Percentiles rank a stretch among this genome's conserved stretches.
These are phyloP conservation scores for Aspergillus fumigatus DNA, from an alignment of 2,329 filamentous ascomycete genomes.

Conservation along the genomic window DNA sequence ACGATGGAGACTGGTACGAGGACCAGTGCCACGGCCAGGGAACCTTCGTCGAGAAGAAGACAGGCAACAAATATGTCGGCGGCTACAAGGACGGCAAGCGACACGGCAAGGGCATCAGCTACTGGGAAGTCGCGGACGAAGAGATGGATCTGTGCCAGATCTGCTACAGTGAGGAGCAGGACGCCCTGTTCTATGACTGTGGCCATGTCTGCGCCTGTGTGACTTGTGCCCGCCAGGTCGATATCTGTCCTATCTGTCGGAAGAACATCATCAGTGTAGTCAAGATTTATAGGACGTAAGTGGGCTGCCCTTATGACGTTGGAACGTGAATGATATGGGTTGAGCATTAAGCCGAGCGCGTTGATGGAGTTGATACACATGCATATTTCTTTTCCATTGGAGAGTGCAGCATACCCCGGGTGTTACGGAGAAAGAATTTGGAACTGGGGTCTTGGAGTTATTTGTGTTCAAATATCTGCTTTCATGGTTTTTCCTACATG, in stretches of 20 bases:
- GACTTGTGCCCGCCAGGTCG: conserved; percentile 55
- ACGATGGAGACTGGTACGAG: conserved; percentile 44
- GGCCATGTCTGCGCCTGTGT: conserved; percentile 60
- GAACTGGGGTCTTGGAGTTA: not conserved
- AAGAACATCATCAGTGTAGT: conserved; percentile 53
- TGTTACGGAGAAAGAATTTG: conserved; percentile 3
- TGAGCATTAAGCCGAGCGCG: not conserved
- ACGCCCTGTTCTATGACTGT: conserved; percentile 59
- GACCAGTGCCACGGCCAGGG: conserved; percentile 52
- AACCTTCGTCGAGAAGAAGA: conserved; percentile 52
- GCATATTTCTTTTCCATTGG: conserved; percentile 11
- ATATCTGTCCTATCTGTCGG: conserved; percentile 58
- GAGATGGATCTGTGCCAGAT: conserved; percentile 57
- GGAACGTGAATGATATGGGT: not conserved
- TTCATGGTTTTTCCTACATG: not conserved
- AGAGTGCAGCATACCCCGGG: conserved; percentile 17
- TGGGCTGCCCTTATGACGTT: not conserved
- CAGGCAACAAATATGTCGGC: conserved; percentile 58
- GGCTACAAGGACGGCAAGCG: conserved; percentile 58
- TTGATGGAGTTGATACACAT: conserved; percentile 1
- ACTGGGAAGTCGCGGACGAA: conserved; percentile 59
- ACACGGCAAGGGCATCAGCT: conserved; percentile 58
- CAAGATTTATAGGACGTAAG: conserved; percentile 50
- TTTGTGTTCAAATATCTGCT: not conserved
- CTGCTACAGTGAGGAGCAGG: conserved; percentile 57